Conservation (phyloP, 2,329 filamentous ascomycete genomes). For the Diplodia seriata region DNA sequence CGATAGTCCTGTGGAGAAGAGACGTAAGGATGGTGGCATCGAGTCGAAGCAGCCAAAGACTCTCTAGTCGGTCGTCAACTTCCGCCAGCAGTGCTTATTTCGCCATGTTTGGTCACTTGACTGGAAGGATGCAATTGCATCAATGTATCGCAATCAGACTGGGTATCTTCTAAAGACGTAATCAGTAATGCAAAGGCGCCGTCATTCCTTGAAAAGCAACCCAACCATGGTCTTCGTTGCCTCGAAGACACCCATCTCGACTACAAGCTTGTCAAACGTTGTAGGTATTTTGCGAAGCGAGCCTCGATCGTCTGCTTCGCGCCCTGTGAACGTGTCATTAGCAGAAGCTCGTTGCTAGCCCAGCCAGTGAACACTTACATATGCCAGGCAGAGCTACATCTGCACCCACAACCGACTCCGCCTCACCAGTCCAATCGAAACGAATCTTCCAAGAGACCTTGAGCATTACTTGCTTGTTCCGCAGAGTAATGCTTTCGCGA, state of each 20-base stretch:
- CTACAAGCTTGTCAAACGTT: constrained; percentile 66
- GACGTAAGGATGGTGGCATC: neutral
- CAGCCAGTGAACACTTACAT: constrained; percentile 62
- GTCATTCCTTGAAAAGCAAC: constrained; percentile 55
- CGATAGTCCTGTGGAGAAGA: neutral
- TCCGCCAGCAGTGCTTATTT: too few relatives aligned
- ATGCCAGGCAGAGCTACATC: constrained; percentile 64
- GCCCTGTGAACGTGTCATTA: constrained; percentile 51
- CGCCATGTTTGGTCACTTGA: neutral
- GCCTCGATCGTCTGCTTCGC: constrained; percentile 63
- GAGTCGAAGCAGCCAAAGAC: neutral
- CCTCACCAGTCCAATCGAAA: constrained; percentile 78
- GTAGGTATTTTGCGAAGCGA: constrained; percentile 64
- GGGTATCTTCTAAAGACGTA: neutral
- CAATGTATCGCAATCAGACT: neutral
- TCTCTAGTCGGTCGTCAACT: too few relatives aligned
- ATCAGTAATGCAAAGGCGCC: neutral
- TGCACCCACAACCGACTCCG: constrained; percentile 64
- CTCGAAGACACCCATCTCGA: constrained; percentile 60
- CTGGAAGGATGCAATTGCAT: neutral
- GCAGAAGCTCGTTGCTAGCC: neutral
- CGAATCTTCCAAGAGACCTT: constrained; percentile 68
- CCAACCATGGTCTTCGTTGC: constrained; percentile 67
- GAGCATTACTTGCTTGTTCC: constrained; percentile 51
- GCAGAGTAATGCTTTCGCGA: constrained; percentile 41